Evolutionary conservation across 2,329 filamentous ascomycete genomes (phyloP), one percentile per base, ranked within the genome.

Genomic region (Emergomyces orientalis): DNA sequence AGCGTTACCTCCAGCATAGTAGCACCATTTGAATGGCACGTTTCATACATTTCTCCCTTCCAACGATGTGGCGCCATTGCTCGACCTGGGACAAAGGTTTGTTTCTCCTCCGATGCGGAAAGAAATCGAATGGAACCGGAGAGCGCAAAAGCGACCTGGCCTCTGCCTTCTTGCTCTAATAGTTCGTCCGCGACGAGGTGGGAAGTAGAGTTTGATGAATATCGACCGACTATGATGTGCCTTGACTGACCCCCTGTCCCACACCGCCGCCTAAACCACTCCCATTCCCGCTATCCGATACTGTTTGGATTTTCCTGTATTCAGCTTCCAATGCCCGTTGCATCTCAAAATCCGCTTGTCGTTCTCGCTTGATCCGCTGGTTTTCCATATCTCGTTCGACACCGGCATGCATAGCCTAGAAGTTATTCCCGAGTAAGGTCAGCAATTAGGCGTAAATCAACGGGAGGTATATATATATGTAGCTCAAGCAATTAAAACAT

Each of bases 351-450:
- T 99, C 94, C 60, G 91, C 85, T 75, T 95, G 90, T 64, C 94
- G 87, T 75, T 99, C 94, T 68, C 85, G 84, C 78, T 97, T 97
- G 67, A 97, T 75, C 55, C 89, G 86, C 74, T 96, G 92, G 72
- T 95, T 91, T 73, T 97, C 93, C 82, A 97, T 89, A 72, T 99
- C 94, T 67, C 93, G 89, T 67, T 97, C 80, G 51, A 99, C 94
- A 54, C 94, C 94, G 68, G 88, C 85, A 72, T 99, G 94, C 94
- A 99, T 99, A 63, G 90, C 89, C 94, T 78, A 66, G 30, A 11
- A 57, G 63, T 55, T 47, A 60, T 68, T 63, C 64, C 27, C 65
- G 56, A 67, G 63, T 14, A 57, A 56, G 61, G 60, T 64, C 25
- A 64, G 51, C 45, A 49, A 9, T 8, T 32, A 6, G 30, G 43